phyloP scores from a whole-genome alignment of 345 rosid genomes.

The Eucalyptus erythrocorys region DNA sequence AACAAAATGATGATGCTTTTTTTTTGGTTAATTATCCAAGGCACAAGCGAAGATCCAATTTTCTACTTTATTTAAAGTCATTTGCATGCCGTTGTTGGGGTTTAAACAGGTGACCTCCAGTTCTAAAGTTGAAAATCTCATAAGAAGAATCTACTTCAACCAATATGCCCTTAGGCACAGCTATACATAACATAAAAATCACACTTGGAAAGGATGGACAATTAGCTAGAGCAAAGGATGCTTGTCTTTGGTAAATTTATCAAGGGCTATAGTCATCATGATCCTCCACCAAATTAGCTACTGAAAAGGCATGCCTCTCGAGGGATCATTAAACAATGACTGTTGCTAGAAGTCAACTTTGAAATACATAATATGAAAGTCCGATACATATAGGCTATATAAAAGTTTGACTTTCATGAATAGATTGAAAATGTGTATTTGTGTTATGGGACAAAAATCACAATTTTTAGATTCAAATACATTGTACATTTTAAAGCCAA shows the following conservation, averaged over 20 bases:
- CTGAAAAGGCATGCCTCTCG: background rate
- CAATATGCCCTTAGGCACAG: too few species aligned
- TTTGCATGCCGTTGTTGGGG: background rate
- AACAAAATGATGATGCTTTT: background rate
- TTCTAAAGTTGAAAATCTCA: background rate
- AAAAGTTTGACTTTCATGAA: background rate
- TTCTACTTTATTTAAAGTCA: background rate
- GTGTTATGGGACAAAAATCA: background rate
- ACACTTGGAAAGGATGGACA: too few species aligned
- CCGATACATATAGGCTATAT: background rate
- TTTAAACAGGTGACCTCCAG: background rate
- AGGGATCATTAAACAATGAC: background rate
- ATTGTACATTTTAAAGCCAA: background rate
- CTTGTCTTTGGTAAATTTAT: too few species aligned
- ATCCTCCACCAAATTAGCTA: background rate
- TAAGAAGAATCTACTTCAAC: too few species aligned
- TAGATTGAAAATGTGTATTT: background rate
- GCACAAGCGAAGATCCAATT: accelerated
- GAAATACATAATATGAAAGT: background rate
- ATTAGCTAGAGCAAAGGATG: too few species aligned
- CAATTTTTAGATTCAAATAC: background rate
- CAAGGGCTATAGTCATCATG: too few species aligned
- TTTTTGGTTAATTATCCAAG: background rate
- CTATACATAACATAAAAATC: too few species aligned
- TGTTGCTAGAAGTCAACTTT: background rate